phyloP scores from a whole-genome alignment of 176 grass and related monocot species.

The Ensete glaucum region DNA sequence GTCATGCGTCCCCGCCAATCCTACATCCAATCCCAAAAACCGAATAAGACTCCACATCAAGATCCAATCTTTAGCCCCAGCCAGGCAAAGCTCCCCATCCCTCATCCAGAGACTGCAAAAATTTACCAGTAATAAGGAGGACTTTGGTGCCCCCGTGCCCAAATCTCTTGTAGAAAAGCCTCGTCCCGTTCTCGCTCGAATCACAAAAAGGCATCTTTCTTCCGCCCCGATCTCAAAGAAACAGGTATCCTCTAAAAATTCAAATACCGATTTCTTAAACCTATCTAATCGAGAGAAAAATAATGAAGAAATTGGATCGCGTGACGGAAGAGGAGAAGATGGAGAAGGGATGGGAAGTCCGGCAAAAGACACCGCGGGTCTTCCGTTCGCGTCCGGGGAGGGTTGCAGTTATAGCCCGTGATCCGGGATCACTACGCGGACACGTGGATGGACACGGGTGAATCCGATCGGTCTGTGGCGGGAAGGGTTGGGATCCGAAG shows the following conservation, averaged over 20 bases:
- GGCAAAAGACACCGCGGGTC: not conserved
- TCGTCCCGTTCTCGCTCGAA: constrained; percentile 23
- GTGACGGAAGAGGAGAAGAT: not conserved
- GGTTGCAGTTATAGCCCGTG: not conserved
- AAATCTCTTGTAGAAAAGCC: constrained; percentile 61
- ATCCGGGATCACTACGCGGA: not conserved
- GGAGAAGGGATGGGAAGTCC: not conserved
- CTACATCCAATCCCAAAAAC: constrained; percentile 15
- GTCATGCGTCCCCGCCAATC: constrained; percentile 57
- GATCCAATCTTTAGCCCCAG: not conserved
- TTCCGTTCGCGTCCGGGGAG: not conserved
- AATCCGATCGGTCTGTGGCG: not conserved
- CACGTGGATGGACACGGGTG: not conserved
- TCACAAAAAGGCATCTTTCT: constrained; percentile 52
- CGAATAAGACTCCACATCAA: not conserved
- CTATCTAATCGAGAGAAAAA: not conserved
- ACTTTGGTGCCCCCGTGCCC: constrained; percentile 60
- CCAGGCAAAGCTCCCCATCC: not conserved
- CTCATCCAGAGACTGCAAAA: not conserved
- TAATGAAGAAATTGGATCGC: not conserved
- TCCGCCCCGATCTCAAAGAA: not conserved
- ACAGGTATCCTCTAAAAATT: not conserved
- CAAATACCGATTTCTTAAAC: not conserved
- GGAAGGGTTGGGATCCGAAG: not conserved
- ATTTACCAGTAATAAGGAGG: constrained; percentile 59